phyloP scores from a whole-genome alignment of 2,329 filamentous ascomycete species.

The Ceratocystis lukuohia region DNA sequence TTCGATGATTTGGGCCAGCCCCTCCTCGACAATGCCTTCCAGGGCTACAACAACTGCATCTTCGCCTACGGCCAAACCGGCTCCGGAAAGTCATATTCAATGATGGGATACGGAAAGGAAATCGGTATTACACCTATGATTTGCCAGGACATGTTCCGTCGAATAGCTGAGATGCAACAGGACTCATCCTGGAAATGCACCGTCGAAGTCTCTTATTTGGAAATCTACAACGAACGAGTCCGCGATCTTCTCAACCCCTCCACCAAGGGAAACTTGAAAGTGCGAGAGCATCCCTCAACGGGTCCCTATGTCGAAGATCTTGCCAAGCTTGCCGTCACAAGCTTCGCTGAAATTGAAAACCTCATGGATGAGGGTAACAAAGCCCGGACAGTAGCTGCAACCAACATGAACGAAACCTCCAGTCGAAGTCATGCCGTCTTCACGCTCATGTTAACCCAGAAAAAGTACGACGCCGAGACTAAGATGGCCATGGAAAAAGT shows the following conservation, averaged over 20 bases:
- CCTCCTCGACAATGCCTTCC: slow-evolving; percentile 91
- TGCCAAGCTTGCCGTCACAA: slow-evolving; percentile 84
- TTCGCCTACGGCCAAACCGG: slow-evolving; percentile 98
- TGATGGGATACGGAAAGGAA: slow-evolving; percentile 99
- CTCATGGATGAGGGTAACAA: slow-evolving; percentile 99
- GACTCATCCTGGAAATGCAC: slow-evolving; percentile 76
- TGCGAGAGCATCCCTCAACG: slow-evolving; percentile 92
- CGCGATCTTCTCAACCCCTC: slow-evolving; percentile 88
- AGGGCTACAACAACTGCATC: slow-evolving; percentile 99
- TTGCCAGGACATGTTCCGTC: slow-evolving; percentile 92
- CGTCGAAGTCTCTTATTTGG: slow-evolving; percentile 93
- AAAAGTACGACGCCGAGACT: slow-evolving; percentile 77
- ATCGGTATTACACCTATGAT: slow-evolving; percentile 92
- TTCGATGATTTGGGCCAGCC: slow-evolving; percentile 81
- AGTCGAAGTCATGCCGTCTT: slow-evolving; percentile 98
- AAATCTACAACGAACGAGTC: slow-evolving; percentile 98
- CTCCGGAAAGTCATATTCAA: slow-evolving; percentile 96
- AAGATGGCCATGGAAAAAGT: slow-evolving; percentile 97
- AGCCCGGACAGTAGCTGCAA: slow-evolving; percentile 90
- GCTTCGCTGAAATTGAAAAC: slow-evolving; percentile 90
- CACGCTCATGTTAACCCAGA: slow-evolving; percentile 89
- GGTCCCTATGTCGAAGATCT: slow-evolving; percentile 97
- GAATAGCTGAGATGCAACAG: slow-evolving; percentile 56
- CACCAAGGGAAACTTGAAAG: slow-evolving; percentile 92
- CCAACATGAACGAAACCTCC: slow-evolving; percentile 99